Base-by-base conservation (phyloP, 2,329 filamentous ascomycete species). In the Chalaropsis ovoidea region DNA sequence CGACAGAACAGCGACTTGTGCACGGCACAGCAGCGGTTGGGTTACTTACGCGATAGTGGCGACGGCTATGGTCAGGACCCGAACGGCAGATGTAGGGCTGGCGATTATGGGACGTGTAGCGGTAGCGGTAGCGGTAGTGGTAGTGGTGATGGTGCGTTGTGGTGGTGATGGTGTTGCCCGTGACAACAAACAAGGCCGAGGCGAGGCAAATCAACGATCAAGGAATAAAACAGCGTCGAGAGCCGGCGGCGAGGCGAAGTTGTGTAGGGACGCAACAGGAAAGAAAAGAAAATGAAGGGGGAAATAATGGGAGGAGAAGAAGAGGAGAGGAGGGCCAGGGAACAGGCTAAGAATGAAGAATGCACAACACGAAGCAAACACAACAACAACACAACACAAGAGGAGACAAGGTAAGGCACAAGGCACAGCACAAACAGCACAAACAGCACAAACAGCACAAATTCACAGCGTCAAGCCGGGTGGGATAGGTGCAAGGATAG, bases 271-370 rank as follows among this genome's bases (percentile, higher is more conserved):
- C 13, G 41, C 10, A 31, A 31, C 24, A 42, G 27, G 24, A 60
- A 49, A 19, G 41, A 43, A 62, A 42, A 47, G 42, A 31, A 49
- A 52, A 47, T 13, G 41, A 52, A 58, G 43, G 49, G 62, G 63
- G 42, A 47, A 58, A 41, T 49, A 66, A 43, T 64, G 54, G 64
- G 22, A 54, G 56, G 43, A 43, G 62, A 62, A 61, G 61, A 69
- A 68, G 63, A 65, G 35, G 35, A 39, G 35, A 39, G 35, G 35
- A 52, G 22, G 47, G 22, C 13, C 47, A 27, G 47, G 47, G 19
- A 52, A 52, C 24, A 19, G 54, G 54, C 22, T 69, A 56, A 64
- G 62, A 65, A 66, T 45, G 54, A 56, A 64, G 62, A 65, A 66
- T 45, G 54, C 54, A 58, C 27, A 58, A 58, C 24, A 58, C 54